These are phyloP conservation scores for Botrytis fabae DNA, from an alignment of 2,329 filamentous ascomycete species.

Conservation along the genomic window DNA sequence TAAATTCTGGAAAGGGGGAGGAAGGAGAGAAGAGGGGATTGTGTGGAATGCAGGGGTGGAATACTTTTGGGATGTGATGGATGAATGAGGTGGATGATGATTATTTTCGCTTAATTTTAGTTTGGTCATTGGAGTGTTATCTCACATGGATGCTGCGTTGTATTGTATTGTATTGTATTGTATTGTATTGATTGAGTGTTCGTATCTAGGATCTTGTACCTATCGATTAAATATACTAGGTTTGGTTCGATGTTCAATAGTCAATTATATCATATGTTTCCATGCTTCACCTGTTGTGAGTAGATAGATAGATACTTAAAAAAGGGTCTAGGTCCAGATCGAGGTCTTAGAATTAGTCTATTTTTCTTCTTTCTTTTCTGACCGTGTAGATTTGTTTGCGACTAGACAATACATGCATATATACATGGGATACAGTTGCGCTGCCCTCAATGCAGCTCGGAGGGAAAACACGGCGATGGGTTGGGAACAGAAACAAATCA, in stretches of 20 bases:
- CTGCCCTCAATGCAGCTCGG: conserved; percentile 1
- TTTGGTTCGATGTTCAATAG: neutral
- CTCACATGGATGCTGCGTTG: neutral
- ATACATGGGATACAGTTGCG: neutral
- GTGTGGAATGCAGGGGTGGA: neutral
- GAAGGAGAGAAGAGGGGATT: neutral
- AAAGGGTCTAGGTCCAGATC: neutral
- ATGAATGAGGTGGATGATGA: neutral
- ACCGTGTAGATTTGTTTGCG: neutral
- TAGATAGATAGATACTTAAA: neutral
- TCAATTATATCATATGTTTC: neutral
- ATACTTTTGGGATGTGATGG: neutral
- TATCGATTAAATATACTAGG: neutral
- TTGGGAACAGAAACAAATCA: neutral
- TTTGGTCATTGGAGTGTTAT: neutral
- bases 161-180: too few species aligned
- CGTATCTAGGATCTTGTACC: neutral
- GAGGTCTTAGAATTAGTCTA: neutral
- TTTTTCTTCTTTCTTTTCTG: neutral
- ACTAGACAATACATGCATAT: neutral
- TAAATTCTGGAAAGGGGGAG: neutral
- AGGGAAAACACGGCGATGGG: neutral
- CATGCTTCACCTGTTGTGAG: neutral
- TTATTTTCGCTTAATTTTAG: neutral
- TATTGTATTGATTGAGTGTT: neutral